Conservation (phyloP, 768 basidiomycete genomes). For the Phlebiopsis flavidoalba region DNA sequence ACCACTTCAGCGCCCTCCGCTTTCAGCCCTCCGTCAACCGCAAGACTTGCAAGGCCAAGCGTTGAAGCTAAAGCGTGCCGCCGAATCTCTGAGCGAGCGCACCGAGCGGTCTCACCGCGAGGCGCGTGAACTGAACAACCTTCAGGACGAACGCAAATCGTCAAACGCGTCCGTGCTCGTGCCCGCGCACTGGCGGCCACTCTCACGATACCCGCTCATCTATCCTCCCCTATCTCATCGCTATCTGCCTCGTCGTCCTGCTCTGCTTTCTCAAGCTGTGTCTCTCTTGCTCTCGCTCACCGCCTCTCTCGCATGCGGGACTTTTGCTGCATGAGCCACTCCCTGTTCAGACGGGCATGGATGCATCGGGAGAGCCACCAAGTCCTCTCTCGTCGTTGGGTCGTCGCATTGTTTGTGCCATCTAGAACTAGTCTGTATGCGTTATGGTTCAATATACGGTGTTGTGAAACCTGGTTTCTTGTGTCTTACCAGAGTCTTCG, state of each 20-base stretch:
- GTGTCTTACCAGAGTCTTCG: too few relatives aligned
- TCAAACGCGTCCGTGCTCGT: not conserved
- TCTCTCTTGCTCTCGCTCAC: not conserved
- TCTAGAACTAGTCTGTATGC: not conserved
- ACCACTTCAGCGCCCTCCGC: not conserved
- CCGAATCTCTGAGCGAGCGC: not conserved
- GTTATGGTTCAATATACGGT: constrained; percentile 3
- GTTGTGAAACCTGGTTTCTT: not conserved
- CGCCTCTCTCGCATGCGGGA: constrained; percentile 5
- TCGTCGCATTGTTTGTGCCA: not conserved
- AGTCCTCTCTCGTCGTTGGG: constrained; percentile 2
- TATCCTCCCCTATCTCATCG: not conserved
- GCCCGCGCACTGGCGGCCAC: not conserved
- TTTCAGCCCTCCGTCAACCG: not conserved
- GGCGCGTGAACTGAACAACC: not conserved
- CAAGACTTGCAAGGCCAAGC: constrained; percentile 5
- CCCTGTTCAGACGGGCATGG: not conserved
- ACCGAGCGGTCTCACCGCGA: not conserved
- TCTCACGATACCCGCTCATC: not conserved
- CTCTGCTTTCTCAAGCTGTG: not conserved
- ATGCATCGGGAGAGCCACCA: constrained; percentile 1
- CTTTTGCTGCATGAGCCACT: not conserved
- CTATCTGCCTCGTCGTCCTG: not conserved
- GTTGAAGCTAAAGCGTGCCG: not conserved
- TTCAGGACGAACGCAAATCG: not conserved